Conservation (phyloP, 108 stramenopile genomes). For the Parietichytrium sp. region DNA sequence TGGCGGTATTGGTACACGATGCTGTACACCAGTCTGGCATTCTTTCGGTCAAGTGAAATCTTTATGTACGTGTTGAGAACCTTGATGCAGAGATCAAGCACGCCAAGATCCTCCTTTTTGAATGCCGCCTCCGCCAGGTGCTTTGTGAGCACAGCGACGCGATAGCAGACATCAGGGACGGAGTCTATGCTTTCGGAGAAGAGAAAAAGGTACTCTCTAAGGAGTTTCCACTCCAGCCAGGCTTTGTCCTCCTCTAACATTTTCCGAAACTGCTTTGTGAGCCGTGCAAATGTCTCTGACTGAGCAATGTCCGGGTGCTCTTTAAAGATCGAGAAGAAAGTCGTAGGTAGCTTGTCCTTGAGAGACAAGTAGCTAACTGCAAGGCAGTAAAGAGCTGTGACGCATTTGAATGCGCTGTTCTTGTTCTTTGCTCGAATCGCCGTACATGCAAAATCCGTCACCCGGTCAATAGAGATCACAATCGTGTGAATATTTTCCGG, state of each 20-base stretch:
- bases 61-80: neutral
- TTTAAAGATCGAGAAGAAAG: neutral
- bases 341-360: neutral
- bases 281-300: neutral
- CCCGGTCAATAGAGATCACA: neutral
- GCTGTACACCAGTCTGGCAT: slow-evolving; percentile 5
- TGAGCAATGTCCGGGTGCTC: neutral
- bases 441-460: slow-evolving; percentile 1
- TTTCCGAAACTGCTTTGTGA: neutral
- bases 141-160: neutral
- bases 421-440: slow-evolving; percentile 23
- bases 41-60: neutral
- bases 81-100: neutral
- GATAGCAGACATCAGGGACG: slow-evolving; percentile 15
- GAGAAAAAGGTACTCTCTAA: neutral
- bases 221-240: slow-evolving; percentile 32
- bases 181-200: neutral
- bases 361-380: neutral
- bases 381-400: slow-evolving; percentile 8
- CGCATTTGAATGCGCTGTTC: neutral
- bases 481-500: neutral
- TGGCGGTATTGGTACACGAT: slow-evolving; percentile 26
- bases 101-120: neutral
- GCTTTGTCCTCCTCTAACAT: neutral
- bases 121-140: neutral